phyloP scores from a whole-genome alignment of 140 eudicot species.

The Artemisia princeps region DNA sequence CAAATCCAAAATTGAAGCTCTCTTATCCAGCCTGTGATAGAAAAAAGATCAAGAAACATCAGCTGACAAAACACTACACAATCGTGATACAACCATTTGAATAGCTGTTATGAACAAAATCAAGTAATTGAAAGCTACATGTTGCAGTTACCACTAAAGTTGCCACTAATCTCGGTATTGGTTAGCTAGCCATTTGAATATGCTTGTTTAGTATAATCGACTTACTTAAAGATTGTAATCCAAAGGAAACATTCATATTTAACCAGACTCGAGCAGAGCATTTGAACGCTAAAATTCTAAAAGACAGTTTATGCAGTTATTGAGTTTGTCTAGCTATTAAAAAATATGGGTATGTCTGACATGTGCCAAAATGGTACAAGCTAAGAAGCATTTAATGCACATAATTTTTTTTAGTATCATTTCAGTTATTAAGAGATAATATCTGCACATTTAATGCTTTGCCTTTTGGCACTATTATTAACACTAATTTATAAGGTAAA shows the following conservation, averaged over 20 bases:
- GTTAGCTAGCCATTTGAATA: not conserved
- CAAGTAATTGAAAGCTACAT: no score
- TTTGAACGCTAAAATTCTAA: not conserved
- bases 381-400: not conserved
- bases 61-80: not conserved
- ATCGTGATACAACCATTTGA: no score
- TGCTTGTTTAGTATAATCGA: conserved; percentile 1
- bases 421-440: no score
- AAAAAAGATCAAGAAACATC: conserved; percentile 5
- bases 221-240: not conserved
- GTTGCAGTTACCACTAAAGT: not conserved
- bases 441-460: no score
- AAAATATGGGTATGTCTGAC: no score
- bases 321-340: no score
- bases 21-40: conserved; percentile 59
- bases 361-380: no score
- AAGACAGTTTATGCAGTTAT: not conserved
- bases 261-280: conserved; percentile 8
- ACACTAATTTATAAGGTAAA: no score
- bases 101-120: no score
- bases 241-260: not conserved
- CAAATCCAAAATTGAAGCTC: conserved; percentile 62
- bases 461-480: no score
- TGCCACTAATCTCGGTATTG: not conserved
- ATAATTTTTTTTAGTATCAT: no score